Evolutionary conservation across 306 rosid genomes (phyloP).

Genomic region (Lupinus albus): DNA sequence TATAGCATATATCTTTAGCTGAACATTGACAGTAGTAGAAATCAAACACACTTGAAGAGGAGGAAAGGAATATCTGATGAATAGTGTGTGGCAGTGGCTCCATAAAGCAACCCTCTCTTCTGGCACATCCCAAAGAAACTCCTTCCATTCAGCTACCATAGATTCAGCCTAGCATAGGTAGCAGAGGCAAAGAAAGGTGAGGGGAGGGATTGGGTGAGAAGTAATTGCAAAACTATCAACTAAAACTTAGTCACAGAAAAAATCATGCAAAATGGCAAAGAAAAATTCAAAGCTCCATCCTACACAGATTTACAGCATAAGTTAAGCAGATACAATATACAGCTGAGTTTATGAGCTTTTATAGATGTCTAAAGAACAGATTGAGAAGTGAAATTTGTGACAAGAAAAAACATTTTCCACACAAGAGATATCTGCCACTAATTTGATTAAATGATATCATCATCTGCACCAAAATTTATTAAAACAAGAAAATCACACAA

Average conservation of each 20-base stretch:
- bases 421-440: slow-evolving; percentile 24
- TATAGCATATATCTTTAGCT: slow-evolving; percentile 30
- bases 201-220: slow-evolving; percentile 24
- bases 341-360: slow-evolving; percentile 15
- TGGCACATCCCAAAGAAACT: slow-evolving; percentile 97
- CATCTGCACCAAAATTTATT: slow-evolving; percentile 29
- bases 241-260: background rate
- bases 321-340: slow-evolving; percentile 10
- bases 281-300: slow-evolving; percentile 10
- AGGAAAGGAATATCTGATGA: slow-evolving; percentile 92
- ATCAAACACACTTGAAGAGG: slow-evolving; percentile 70
- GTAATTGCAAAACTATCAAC: slow-evolving; percentile 27
- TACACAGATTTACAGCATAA: slow-evolving; percentile 22
- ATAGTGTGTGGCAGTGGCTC: slow-evolving; percentile 90
- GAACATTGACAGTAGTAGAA: slow-evolving; percentile 37
- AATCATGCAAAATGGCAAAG: slow-evolving; percentile 27
- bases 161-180: slow-evolving; percentile 78
- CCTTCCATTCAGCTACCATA: slow-evolving; percentile 98
- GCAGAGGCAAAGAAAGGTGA: slow-evolving; percentile 15
- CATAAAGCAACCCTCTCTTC: slow-evolving; percentile 95
- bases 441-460: slow-evolving; percentile 35
- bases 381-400: background rate
- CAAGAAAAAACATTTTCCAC: slow-evolving; percentile 10
- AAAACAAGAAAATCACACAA: slow-evolving; percentile 13
- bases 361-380: background rate